phyloP scores from a whole-genome alignment of 2,329 filamentous ascomycete genomes.

The Colletotrichum echinochloae region DNA sequence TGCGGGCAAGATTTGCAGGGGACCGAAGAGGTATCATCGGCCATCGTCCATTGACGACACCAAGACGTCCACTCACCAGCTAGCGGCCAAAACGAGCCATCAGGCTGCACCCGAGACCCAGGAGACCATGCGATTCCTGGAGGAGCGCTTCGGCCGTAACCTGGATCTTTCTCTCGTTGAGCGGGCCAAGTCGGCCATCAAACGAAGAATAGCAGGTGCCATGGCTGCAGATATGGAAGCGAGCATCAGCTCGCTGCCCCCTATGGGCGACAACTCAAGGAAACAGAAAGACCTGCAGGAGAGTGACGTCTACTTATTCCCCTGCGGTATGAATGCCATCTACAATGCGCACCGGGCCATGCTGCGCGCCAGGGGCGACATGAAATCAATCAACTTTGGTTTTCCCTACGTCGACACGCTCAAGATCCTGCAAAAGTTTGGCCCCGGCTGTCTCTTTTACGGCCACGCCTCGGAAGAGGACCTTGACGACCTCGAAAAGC shows the following conservation, averaged over 20 bases:
- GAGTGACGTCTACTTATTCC: slow-evolving; percentile 89
- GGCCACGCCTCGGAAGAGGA: slow-evolving; percentile 82
- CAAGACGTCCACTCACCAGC: slow-evolving; percentile 37
- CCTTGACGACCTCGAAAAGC: slow-evolving; percentile 83
- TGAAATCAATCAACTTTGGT: slow-evolving; percentile 91
- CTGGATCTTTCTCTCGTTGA: slow-evolving; percentile 82
- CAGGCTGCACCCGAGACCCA: slow-evolving; percentile 55
- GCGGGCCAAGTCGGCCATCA: slow-evolving; percentile 87
- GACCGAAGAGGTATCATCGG: slow-evolving; percentile 84
- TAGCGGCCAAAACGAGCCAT: slow-evolving; percentile 42
- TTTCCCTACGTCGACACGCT: slow-evolving; percentile 98
- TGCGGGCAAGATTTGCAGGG: slow-evolving; percentile 66
- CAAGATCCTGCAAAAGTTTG: slow-evolving; percentile 95
- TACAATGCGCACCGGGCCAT: slow-evolving; percentile 87
- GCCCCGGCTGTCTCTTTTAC: slow-evolving; percentile 89
- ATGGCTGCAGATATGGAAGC: slow-evolving; percentile 79
- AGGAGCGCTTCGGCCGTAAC: slow-evolving; percentile 94
- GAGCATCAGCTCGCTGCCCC: slow-evolving; percentile 62
- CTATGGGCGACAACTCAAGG: slow-evolving; percentile 61
- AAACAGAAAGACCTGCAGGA: slow-evolving; percentile 77
- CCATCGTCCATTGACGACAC: slow-evolving; percentile 56
- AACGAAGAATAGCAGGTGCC: slow-evolving; percentile 88
- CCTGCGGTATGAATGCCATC: slow-evolving; percentile 94
- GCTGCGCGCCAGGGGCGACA: slow-evolving; percentile 69
- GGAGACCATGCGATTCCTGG: slow-evolving; percentile 85